These are phyloP conservation scores for Camptophora hylomeconis DNA, from an alignment of 2,329 filamentous ascomycete genomes.

Conservation along the genomic window DNA sequence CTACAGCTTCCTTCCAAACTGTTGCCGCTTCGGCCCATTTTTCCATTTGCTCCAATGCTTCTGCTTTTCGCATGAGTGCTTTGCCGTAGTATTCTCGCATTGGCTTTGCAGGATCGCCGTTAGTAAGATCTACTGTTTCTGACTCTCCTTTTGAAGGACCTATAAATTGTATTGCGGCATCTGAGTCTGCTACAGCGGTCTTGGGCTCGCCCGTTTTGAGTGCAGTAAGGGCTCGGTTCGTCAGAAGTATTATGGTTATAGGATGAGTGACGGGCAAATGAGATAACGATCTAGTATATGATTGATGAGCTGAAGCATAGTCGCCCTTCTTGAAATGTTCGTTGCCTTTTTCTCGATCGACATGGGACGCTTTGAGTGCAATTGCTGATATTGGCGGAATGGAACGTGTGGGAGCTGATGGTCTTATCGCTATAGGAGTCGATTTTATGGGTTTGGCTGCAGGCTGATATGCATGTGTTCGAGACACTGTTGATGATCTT, in stretches of 20 bases:
- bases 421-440: conserved; percentile 31
- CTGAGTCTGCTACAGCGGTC: conserved; percentile 70
- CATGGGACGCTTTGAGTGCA: conserved; percentile 61
- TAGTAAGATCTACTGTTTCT: conserved; percentile 61
- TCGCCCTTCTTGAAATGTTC: conserved; percentile 90
- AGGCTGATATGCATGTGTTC: conserved; percentile 22
- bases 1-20: conserved; percentile 72
- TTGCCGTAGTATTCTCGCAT: conserved; percentile 94
- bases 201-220: conserved; percentile 89
- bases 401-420: conserved; percentile 35
- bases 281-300: conserved; percentile 65
- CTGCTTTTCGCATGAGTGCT: conserved; percentile 84
- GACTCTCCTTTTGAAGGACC: conserved; percentile 65
- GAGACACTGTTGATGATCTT: conserved; percentile 19
- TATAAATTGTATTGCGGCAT: conserved; percentile 66
- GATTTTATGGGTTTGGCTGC: conserved; percentile 28
- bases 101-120: conserved; percentile 53
- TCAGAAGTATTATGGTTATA: conserved; percentile 73
- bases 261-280: conserved; percentile 69
- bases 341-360: conserved; percentile 66
- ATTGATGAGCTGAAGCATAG: conserved; percentile 70
- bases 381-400: conserved; percentile 55
- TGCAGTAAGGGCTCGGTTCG: conserved; percentile 79
- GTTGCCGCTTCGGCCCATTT: conserved; percentile 73
- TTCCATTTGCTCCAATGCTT: conserved; percentile 90